These are phyloP conservation scores for Spiraea crenata DNA, from an alignment of 331 rosid species.

Conservation along the genomic window DNA sequence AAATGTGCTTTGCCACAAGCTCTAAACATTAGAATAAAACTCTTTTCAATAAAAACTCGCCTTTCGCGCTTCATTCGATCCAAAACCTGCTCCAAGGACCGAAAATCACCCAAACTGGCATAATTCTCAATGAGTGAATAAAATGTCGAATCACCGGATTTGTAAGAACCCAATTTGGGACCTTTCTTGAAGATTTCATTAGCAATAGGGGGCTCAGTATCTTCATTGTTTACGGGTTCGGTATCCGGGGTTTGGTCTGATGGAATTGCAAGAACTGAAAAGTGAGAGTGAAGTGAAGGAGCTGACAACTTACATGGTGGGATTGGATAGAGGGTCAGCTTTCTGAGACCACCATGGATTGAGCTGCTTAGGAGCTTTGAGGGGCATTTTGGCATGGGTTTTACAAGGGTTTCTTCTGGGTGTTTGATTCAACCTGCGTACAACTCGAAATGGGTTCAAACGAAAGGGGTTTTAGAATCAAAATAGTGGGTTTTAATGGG, in stretches of 20 bases:
- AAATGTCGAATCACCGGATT: conserved; percentile 70
- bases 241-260: conserved; percentile 19
- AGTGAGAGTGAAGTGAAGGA: conserved; percentile 19
- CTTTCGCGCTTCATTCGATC: conserved; percentile 63
- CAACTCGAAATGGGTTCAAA: background rate
- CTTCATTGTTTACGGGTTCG: conserved; percentile 7
- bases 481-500: background rate
- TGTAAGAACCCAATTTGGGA: conserved; percentile 63
- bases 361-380: conserved; percentile 34
- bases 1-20: conserved; percentile 89
- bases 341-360: conserved; percentile 18
- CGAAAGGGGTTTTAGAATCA: background rate
- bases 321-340: conserved; percentile 19
- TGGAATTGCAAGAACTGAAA: conserved; percentile 27
- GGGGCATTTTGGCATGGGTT: conserved; percentile 61
- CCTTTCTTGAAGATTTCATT: conserved; percentile 54
- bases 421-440: conserved; percentile 1
- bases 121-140: conserved; percentile 63
- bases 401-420: background rate
- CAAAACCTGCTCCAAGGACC: conserved; percentile 56
- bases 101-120: conserved; percentile 53
- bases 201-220: conserved; percentile 43
- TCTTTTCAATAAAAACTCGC: conserved; percentile 54
- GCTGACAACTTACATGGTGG: conserved; percentile 18
- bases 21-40: conserved; percentile 59